Evolutionary conservation across 2,329 filamentous ascomycete species (phyloP).

Genomic region (Cladosporium velox): DNA sequence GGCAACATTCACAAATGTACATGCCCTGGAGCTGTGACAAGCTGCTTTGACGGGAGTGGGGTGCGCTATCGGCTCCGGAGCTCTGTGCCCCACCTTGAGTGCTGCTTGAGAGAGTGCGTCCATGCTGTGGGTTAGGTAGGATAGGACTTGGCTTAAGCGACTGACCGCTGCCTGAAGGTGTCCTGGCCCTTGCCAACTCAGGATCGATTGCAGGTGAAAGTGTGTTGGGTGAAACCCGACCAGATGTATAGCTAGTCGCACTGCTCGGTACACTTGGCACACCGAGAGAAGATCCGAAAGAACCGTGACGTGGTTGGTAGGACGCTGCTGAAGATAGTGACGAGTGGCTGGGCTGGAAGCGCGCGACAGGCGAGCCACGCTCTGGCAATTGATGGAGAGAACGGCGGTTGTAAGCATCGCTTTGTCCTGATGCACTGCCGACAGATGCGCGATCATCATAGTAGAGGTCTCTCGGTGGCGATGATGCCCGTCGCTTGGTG

Average conservation of each 20-base stretch:
- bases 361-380: conserved; percentile 46
- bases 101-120: conserved; percentile 35
- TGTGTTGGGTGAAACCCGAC: conserved; percentile 61
- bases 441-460: conserved; percentile 48
- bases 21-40: conserved; percentile 58
- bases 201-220: conserved; percentile 61
- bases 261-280: conserved; percentile 63
- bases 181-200: conserved; percentile 45
- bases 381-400: conserved; percentile 59
- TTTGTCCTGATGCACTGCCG: conserved; percentile 45
- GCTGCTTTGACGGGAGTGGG: conserved; percentile 51
- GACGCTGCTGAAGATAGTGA: conserved; percentile 65
- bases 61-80: conserved; percentile 27
- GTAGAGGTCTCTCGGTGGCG: conserved; percentile 58
- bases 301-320: conserved; percentile 60
- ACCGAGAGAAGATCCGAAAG: conserved; percentile 62
- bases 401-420: conserved; percentile 56
- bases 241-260: conserved; percentile 65
- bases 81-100: conserved; percentile 29
- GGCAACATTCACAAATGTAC: conserved; percentile 89
- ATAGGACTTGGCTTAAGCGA: conserved; percentile 45
- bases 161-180: conserved; percentile 54
- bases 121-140: conserved; percentile 15
- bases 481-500: conserved; percentile 65
- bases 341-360: conserved; percentile 40